Base-by-base conservation (phyloP, 371 early-diverging fungal species). In the Mucor indicus region DNA sequence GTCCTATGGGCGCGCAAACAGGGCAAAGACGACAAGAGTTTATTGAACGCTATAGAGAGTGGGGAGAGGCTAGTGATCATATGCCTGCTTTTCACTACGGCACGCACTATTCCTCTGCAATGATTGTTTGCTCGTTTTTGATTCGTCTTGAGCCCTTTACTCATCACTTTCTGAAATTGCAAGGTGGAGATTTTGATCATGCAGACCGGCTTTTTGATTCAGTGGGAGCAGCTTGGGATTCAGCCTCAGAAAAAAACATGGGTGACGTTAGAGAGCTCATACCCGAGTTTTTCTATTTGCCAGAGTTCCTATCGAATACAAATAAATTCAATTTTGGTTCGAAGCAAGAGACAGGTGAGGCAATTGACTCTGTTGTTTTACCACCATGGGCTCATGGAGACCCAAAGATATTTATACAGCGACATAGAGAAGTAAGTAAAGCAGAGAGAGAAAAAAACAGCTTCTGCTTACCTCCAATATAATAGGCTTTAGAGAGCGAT, bases 181-280 rank as follows among this genome's bases (percentile, higher is more conserved):
- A 88, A 60, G 91, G 89, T 23, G 91, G 91, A 0, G 87, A 90
- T 23, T 93, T 93, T 70, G 93, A 91, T 55, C 93, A 93, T 58
- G 87, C 93, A 0, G 88, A 87, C 53, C 60, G 86, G 23, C 49
- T 85, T 20, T 85, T 82, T 49, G 76, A 83, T 55, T 80, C 81
- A 0, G 76, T 85, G 50, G 77, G 74, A 13, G 79, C 79, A 45
- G 80, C 79, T 0, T 85, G 83, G 83, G 61, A 69, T 24, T 86
- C 86, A 44, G 87, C 83, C 15, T 79, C 80, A 0, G 80, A 77
- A 53, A 76, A 83, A 69, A 85, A 87, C 23, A 84, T 83, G 78
- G 79, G 84, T 6, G 93, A 93, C 61, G 91, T 93, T 1, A 78
- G 90, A 44, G 93, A 93, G 51, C 72, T 93, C 9, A 92, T 91